These are phyloP conservation scores for Moelleriella libera DNA, from an alignment of 2,329 filamentous ascomycete species.

Conservation along the genomic window DNA sequence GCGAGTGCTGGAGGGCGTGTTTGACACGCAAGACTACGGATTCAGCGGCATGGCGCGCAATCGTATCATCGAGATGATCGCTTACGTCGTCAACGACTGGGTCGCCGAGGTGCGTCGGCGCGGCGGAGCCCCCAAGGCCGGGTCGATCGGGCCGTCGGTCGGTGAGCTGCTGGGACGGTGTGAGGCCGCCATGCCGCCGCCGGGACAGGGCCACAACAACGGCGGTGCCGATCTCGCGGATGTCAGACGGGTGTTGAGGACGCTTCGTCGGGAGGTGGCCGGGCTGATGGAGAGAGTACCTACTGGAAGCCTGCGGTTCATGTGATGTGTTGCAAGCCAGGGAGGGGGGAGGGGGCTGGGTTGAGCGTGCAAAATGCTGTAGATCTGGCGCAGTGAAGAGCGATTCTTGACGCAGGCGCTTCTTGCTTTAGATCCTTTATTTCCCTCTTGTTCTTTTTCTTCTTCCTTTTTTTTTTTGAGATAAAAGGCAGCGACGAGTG, in stretches of 20 bases:
- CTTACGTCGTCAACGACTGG: constrained; percentile 33
- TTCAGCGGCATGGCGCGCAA: constrained; percentile 37
- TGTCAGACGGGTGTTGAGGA: constrained; percentile 25
- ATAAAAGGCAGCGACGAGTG: no score
- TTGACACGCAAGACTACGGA: constrained; percentile 44
- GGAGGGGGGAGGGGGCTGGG: background rate
- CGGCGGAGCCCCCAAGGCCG: constrained; percentile 24
- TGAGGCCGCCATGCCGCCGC: constrained; percentile 27
- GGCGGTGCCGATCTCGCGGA: constrained; percentile 31
- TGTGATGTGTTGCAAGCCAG: constrained; percentile 11
- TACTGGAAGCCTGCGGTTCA: constrained; percentile 29
- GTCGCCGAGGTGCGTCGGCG: constrained; percentile 32
- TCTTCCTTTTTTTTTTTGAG: no score
- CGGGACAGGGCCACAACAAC: constrained; percentile 25
- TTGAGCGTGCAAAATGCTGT: no score
- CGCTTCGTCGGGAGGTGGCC: constrained; percentile 28
- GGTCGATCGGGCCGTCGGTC: constrained; percentile 27
- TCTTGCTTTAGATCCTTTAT: constrained; percentile 3
- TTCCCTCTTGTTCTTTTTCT: background rate
- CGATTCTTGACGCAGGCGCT: background rate
- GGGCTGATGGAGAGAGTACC: constrained; percentile 28
- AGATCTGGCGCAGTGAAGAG: no score
- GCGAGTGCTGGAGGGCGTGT: constrained; percentile 40
- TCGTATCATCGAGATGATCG: constrained; percentile 40
- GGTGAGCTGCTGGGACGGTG: constrained; percentile 35